Percentiles rank a stretch among this genome's conserved stretches.
Evolutionary conservation across 352 stramenopile species (phyloP).

Genomic region (Pythium dissotocum): DNA sequence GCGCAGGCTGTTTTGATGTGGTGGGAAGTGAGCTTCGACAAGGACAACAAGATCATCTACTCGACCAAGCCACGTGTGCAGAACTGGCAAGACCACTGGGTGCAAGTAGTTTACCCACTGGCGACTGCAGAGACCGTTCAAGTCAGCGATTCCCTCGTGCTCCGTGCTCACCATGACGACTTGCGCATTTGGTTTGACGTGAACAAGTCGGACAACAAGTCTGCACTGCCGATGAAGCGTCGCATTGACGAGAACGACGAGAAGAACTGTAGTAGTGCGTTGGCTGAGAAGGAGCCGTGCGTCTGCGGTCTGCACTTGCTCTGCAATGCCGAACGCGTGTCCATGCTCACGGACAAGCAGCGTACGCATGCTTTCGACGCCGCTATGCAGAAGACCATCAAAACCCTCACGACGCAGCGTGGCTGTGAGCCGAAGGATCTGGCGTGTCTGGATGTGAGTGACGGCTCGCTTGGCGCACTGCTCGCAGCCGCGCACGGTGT

Average conservation of each 20-base stretch:
- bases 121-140: constrained; percentile 31
- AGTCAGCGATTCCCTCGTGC: constrained; percentile 30
- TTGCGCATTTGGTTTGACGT: constrained; percentile 85
- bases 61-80: constrained; percentile 61
- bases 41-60: constrained; percentile 52
- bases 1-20: constrained; percentile 80
- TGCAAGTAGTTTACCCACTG: constrained; percentile 75
- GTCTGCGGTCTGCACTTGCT: constrained; percentile 77
- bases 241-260: neutral
- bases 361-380: constrained; percentile 39
- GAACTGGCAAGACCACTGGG: constrained; percentile 87
- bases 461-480: constrained; percentile 67
- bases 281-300: constrained; percentile 54
- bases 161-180: constrained; percentile 70
- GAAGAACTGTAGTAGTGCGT: neutral
- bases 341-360: constrained; percentile 61
- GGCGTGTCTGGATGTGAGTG: constrained; percentile 71
- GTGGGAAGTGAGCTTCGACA: constrained; percentile 75
- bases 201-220: constrained; percentile 15
- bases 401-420: constrained; percentile 22
- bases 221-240: constrained; percentile 37
- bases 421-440: constrained; percentile 29
- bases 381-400: constrained; percentile 44
- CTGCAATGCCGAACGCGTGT: constrained; percentile 76
- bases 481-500: constrained; percentile 55